phyloP scores from a whole-genome alignment of 306 rosid genomes.

The Urtica urens region DNA sequence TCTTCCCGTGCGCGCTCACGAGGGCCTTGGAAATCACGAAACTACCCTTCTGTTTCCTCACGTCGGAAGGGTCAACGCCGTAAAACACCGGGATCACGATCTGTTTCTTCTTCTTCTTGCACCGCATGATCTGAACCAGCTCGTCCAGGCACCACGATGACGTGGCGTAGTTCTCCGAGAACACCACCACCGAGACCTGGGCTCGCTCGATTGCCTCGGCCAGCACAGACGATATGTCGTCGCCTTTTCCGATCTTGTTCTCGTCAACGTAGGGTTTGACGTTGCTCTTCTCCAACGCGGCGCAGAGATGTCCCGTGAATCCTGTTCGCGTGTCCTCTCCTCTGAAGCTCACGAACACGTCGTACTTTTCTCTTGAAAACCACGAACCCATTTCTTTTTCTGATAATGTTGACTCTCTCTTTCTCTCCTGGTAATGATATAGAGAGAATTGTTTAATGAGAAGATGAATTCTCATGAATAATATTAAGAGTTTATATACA shows the following conservation, averaged over 20 bases:
- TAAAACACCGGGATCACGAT: not conserved
- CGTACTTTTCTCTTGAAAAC: not conserved
- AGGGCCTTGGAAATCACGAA: not conserved
- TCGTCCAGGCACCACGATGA: constrained; percentile 18
- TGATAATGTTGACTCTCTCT: too few relatives aligned
- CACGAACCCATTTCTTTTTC: constrained; percentile 1
- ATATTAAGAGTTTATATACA: too few relatives aligned
- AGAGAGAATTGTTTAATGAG: too few relatives aligned
- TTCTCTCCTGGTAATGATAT: too few relatives aligned
- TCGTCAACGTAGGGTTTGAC: constrained; percentile 6
- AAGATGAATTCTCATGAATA: too few relatives aligned
- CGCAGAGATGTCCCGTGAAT: constrained; percentile 6
- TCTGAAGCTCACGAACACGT: constrained; percentile 14
- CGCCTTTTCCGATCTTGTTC: constrained; percentile 4
- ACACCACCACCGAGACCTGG: constrained; percentile 7
- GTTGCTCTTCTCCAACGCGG: not conserved
- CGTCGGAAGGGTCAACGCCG: not conserved
- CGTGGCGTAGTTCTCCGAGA: constrained; percentile 11
- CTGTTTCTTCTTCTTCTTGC: constrained; percentile 4
- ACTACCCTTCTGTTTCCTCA: constrained; percentile 1
- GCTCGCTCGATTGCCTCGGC: constrained; percentile 4
- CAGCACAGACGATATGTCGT: constrained; percentile 1
- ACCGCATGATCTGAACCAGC: constrained; percentile 1
- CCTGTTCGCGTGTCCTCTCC: constrained; percentile 7
- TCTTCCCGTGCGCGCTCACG: not conserved